Base-by-base conservation (phyloP, 768 basidiomycete species). In the Suillus weaverae region DNA sequence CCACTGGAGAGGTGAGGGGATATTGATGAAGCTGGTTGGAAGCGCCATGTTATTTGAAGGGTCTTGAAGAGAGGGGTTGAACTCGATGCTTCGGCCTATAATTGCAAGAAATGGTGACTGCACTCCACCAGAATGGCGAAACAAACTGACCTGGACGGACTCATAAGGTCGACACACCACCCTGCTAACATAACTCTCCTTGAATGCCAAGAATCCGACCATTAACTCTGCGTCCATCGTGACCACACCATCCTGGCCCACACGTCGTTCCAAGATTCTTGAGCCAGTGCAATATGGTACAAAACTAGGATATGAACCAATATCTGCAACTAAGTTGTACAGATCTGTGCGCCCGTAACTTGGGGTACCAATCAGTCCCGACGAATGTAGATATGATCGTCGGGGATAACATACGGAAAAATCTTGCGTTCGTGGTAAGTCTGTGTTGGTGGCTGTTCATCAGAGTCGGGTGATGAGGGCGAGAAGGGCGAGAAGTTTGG, bases 231-330 rank as follows among this genome's bases (percentile, higher is more conserved):
- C 95, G 46, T 94, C 87, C 79, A 97, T 86, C 54, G 81, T 78
- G 64, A 74, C 80, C 70, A 66, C 75, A 61, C 72, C 76, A 70
- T 78, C 76, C 62, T 73, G 66, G 72, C 69, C 46, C 68, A 64
- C 16, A 36, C 63, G 61, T 64, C 64, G 69, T 53, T 68, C 60
- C 44, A 96, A 79, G 63, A 96, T 83, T 30, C 85, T 85, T 5
- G 94, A 91, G 26, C 80, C 79, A 14, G 85, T 86, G 79, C 96
- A 97, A 76, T 92, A 97, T 7, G 97, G 97, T 61, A 99, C 81
- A 74, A 98, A 99, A 64, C 79, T 80, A 11, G 88, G 84, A 75
- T 99, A 99, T 2, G 92, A 91, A 18, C 82, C 86, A 33, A 98
- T 90, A 76, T 99, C 89, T 16, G 95, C 85, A 62, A 99, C 94